A percentile compares a stretch with the other conserved stretches of the same genome.
Evolutionary conservation across 176 grass and related monocot species (phyloP).

Genomic region (Typha latifolia): DNA sequence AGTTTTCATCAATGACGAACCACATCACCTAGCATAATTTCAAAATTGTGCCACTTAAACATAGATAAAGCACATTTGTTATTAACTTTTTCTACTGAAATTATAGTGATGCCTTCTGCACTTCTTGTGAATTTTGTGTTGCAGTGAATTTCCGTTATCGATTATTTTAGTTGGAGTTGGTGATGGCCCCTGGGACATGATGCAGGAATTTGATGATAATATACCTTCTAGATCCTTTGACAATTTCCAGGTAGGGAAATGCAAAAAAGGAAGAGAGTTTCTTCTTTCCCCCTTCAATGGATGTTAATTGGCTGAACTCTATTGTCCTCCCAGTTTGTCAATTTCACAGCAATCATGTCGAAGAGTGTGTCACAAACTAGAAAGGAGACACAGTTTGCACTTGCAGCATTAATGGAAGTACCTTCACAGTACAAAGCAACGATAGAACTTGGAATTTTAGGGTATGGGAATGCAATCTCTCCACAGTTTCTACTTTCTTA

Average conservation of each 20-base stretch:
- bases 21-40: too few species aligned
- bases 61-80: neutral
- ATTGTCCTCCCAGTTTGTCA: constrained; percentile 55
- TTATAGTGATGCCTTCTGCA: neutral
- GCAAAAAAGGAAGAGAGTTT: neutral
- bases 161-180: constrained; percentile 62
- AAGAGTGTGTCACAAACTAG: constrained; percentile 53
- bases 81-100: neutral
- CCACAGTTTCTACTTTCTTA: neutral
- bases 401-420: constrained; percentile 82
- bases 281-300: neutral
- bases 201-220: constrained; percentile 66
- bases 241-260: constrained; percentile 45
- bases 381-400: constrained; percentile 74
- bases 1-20: neutral
- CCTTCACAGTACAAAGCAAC: constrained; percentile 78
- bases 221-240: constrained; percentile 62
- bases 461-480: constrained; percentile 37
- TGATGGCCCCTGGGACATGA: constrained; percentile 70
- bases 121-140: constrained; percentile 3
- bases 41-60: too few species aligned
- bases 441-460: constrained; percentile 63
- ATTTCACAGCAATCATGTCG: constrained; percentile 73
- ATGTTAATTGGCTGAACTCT: neutral
- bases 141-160: constrained; percentile 57